Percentiles rank a stretch among this genome's conserved stretches.
Conservation (phyloP, 768 basidiomycete species). For the Heimioporus sp. region DNA sequence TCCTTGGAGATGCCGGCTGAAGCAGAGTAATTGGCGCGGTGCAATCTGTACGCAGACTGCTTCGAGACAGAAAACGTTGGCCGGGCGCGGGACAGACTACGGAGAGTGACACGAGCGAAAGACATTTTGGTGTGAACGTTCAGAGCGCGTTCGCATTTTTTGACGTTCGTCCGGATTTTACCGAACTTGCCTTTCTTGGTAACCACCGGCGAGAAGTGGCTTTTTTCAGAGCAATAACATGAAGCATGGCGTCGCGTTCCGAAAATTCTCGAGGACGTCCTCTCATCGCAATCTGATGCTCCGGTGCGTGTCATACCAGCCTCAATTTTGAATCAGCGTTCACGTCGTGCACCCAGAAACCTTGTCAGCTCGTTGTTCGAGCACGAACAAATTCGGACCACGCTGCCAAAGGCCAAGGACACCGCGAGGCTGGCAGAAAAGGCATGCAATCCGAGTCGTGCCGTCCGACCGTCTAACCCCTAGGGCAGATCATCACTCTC, state of each 20-base stretch:
- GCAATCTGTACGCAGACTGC: slow-evolving; percentile 26
- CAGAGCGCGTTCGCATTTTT: background rate
- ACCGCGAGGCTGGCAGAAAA: slow-evolving; percentile 91
- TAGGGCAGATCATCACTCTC: slow-evolving; percentile 76
- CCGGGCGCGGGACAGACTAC: slow-evolving; percentile 25
- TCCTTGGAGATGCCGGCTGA: slow-evolving; percentile 23
- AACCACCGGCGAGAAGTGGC: too few species aligned
- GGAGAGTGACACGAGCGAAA: slow-evolving; percentile 32
- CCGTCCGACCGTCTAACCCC: slow-evolving; percentile 5
- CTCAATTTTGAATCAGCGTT: slow-evolving; percentile 1
- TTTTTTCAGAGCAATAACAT: slow-evolving; percentile 39
- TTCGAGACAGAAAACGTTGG: slow-evolving; percentile 31
- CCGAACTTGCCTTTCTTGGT: slow-evolving; percentile 11
- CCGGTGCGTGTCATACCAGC: slow-evolving; percentile 48
- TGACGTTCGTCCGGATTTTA: slow-evolving; percentile 21
- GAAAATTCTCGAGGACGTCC: slow-evolving; percentile 88
- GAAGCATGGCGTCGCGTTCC: slow-evolving; percentile 94
- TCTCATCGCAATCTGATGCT: slow-evolving; percentile 94
- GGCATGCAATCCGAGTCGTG: slow-evolving; percentile 37
- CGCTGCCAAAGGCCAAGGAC: slow-evolving; percentile 92
- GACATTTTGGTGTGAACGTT: slow-evolving; percentile 32
- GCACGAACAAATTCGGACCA: slow-evolving; percentile 95
- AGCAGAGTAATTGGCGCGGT: slow-evolving; percentile 32
- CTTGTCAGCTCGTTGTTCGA: slow-evolving; percentile 91
- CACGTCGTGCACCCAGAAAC: slow-evolving; percentile 53